phyloP scores from a whole-genome alignment of 2,329 filamentous ascomycete genomes.

The Fusarium pininemorale region DNA sequence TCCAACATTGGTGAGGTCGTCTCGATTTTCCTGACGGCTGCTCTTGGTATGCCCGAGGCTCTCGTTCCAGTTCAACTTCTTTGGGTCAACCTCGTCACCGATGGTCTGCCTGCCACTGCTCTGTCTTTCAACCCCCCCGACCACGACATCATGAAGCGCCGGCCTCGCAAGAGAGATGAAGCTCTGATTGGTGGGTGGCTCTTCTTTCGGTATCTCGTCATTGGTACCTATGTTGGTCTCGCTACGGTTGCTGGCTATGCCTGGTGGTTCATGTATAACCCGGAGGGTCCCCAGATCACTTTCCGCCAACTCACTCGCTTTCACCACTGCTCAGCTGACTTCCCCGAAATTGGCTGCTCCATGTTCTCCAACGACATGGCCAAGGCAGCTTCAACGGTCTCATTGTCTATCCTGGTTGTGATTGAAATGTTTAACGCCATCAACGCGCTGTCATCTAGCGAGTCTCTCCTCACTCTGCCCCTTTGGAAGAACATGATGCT shows the following conservation, averaged over 20 bases:
- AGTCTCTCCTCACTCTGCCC: slow-evolving; percentile 90
- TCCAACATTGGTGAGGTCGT: slow-evolving; percentile 99
- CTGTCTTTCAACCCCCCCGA: slow-evolving; percentile 99
- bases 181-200: slow-evolving; percentile 93
- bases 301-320: slow-evolving; percentile 93
- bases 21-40: slow-evolving; percentile 97
- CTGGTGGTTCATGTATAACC: slow-evolving; percentile 99
- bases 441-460: slow-evolving; percentile 95
- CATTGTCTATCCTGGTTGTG: slow-evolving; percentile 89
- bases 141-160: slow-evolving; percentile 95
- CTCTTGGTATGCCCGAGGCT: slow-evolving; percentile 96
- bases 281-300: slow-evolving; percentile 86
- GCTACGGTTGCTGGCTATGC: slow-evolving; percentile 97
- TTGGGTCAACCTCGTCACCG: slow-evolving; percentile 98
- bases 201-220: slow-evolving; percentile 96
- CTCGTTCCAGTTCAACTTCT: slow-evolving; percentile 96
- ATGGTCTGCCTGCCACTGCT: slow-evolving; percentile 94
- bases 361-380: slow-evolving; percentile 91
- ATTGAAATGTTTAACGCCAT: slow-evolving; percentile 99
- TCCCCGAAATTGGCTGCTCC: slow-evolving; percentile 87
- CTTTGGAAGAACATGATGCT: slow-evolving; percentile 99
- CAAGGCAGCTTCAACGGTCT: slow-evolving; percentile 91
- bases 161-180: slow-evolving; percentile 91
- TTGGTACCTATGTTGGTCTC: slow-evolving; percentile 92
- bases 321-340: slow-evolving; percentile 88